A percentile compares a stretch with the other conserved stretches of the same genome.
Evolutionary conservation across 306 rosid species (phyloP).

Genomic region (Sindora glabra): DNA sequence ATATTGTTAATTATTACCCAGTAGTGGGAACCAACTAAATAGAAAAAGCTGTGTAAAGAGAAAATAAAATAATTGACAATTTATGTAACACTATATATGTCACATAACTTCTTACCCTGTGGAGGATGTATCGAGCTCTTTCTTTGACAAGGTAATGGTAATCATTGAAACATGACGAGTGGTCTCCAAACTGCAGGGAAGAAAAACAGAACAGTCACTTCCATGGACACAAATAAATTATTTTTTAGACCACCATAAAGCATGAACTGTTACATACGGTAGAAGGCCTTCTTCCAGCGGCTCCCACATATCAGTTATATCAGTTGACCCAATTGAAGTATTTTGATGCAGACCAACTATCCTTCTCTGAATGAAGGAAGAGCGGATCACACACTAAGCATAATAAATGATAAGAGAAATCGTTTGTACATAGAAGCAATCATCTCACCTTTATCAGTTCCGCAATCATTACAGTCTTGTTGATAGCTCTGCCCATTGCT

Average conservation of each 20-base stretch:
- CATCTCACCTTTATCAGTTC: conserved; percentile 75
- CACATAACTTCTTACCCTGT: too few species aligned
- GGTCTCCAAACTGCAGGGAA: conserved; percentile 62
- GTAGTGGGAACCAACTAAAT: too few species aligned
- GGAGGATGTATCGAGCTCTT: conserved; percentile 56
- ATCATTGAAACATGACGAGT: conserved; percentile 90
- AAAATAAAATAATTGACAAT: too few species aligned
- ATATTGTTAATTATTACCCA: too few species aligned
- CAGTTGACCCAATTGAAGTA: conserved; percentile 67
- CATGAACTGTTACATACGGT: conserved; percentile 48
- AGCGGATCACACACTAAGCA: not conserved
- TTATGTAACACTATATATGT: too few species aligned
- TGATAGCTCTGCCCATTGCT: conserved; percentile 96
- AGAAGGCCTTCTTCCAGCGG: conserved; percentile 94
- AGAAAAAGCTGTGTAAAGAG: too few species aligned
- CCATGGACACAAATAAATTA: conserved; percentile 1
- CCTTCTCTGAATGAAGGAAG: conserved; percentile 63
- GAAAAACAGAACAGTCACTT: conserved; percentile 4
- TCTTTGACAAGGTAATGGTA: conserved; percentile 66
- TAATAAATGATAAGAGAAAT: conserved; percentile 3
- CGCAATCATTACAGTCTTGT: conserved; percentile 84
- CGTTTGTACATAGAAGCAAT: not conserved
- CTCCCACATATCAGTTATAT: conserved; percentile 82
- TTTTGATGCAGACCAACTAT: conserved; percentile 75
- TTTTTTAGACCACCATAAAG: not conserved